A percentile compares a stretch with the other conserved stretches of the same genome.
Evolutionary conservation across 352 stramenopile genomes (phyloP).

Genomic region (Globisporangium uncinulatum): DNA sequence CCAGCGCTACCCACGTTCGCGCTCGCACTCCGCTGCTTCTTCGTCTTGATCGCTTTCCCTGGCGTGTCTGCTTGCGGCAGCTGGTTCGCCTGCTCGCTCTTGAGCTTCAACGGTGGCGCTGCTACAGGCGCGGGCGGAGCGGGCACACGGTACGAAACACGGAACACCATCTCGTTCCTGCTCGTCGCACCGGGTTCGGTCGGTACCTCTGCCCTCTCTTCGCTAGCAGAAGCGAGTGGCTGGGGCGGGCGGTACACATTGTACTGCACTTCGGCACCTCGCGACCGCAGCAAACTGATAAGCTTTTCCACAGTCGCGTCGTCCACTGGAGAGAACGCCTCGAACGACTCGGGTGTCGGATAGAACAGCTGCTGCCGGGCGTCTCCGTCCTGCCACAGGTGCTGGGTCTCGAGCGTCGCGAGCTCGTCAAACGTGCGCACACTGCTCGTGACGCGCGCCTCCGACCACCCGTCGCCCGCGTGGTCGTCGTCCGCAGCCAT

Average conservation of each 20-base stretch:
- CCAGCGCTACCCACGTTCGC: constrained; percentile 13
- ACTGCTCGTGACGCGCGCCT: constrained; percentile 17
- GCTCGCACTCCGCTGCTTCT: constrained; percentile 40
- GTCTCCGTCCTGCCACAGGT: constrained; percentile 40
- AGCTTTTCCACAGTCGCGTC: constrained; percentile 33
- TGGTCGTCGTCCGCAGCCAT: constrained; percentile 17
- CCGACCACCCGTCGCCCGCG: constrained; percentile 10
- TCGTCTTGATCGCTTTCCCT: constrained; percentile 42
- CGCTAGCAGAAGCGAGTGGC: constrained; percentile 12
- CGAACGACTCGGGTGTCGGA: constrained; percentile 10
- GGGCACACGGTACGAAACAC: constrained; percentile 64
- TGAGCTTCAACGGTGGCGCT: constrained; percentile 21
- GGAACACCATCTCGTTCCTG: constrained; percentile 43
- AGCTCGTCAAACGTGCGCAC: constrained; percentile 43
- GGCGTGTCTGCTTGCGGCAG: constrained; percentile 14
- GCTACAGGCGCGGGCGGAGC: constrained; percentile 26
- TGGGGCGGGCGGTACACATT: constrained; percentile 47
- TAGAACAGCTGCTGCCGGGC: constrained; percentile 38
- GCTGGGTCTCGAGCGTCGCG: constrained; percentile 23
- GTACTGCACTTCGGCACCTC: constrained; percentile 53
- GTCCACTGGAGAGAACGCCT: constrained; percentile 11
- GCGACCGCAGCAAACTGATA: constrained; percentile 41
- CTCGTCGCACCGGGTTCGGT: constrained; percentile 22
- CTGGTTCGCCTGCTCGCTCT: constrained; percentile 21
- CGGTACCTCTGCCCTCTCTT: constrained; percentile 7